Evolutionary conservation across 352 stramenopile genomes (phyloP).

Genomic region (Phytophthora citrophthora): DNA sequence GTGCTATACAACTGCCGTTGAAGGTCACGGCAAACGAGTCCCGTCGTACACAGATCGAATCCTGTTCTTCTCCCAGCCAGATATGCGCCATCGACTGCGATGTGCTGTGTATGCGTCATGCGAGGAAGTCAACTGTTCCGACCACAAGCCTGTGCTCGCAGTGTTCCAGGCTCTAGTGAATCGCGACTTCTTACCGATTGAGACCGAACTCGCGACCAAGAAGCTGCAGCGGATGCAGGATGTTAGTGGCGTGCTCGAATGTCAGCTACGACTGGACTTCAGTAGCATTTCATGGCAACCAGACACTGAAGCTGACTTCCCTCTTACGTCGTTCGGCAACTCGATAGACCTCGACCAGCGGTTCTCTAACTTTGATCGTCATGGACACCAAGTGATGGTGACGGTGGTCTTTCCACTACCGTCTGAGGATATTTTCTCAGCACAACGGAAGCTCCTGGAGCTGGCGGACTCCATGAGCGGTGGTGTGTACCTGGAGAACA

Average conservation of each 20-base stretch:
- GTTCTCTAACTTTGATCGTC: constrained; percentile 40
- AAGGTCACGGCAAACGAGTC: constrained; percentile 67
- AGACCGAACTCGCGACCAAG: constrained; percentile 49
- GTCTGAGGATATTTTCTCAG: constrained; percentile 85
- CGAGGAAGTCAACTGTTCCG: constrained; percentile 75
- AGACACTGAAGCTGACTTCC: constrained; percentile 17
- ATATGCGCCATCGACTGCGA: constrained; percentile 67
- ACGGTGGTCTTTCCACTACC: constrained; percentile 82
- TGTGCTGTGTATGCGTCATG: constrained; percentile 77
- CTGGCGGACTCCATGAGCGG: constrained; percentile 73
- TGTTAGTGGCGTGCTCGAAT: constrained; percentile 64
- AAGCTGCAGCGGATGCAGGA: constrained; percentile 69
- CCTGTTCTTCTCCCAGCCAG: constrained; percentile 78
- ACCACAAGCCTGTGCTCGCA: constrained; percentile 86
- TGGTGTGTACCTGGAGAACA: constrained; percentile 61
- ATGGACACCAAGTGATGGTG: constrained; percentile 52
- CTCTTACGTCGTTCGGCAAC: constrained; percentile 18
- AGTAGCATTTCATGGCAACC: constrained; percentile 58
- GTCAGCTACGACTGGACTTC: constrained; percentile 61
- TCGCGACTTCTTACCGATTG: constrained; percentile 55
- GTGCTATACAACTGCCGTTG: constrained; percentile 67
- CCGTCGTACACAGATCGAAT: constrained; percentile 93
- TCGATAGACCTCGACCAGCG: constrained; percentile 33
- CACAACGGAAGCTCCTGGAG: constrained; percentile 83
- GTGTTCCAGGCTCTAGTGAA: constrained; percentile 78